Evolutionary conservation across 495 filamentous ascomycete genomes (phyloP), one percentile per base, ranked within the genome.

Genomic region (Daldinia caldariorum): DNA sequence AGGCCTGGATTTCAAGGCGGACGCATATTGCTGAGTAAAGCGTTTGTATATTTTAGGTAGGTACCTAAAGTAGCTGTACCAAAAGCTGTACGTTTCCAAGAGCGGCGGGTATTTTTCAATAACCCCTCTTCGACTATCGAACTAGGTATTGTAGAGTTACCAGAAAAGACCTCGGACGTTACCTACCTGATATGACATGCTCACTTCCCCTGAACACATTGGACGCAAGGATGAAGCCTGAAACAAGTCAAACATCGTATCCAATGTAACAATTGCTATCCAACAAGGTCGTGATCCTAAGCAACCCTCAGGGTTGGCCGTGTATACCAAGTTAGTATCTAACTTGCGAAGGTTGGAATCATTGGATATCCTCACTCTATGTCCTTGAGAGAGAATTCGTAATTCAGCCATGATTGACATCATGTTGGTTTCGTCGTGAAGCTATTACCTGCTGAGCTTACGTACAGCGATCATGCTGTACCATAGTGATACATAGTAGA

Each of bases 371-470:
- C 43, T 22, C 20, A 20, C 43, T 47, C 43, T 22, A 9, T 9
- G 18, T 47, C 10, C 20, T 16, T 9, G 20, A 47, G 26, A 9
- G 31, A 32, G 49, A 51, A 58, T 49, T 71, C 69, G 63, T 71
- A 63, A 71, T 63, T 20, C 32, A 45, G 29, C 32, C 38, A 59
- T 47, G 32, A 32, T 63, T 67, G 54, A 63, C 69, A 71, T 71
- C 69, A 71, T 49, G 35, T 26, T 56, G 12, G 60, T 67, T 65
- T 71, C 54, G 59, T 67, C 37, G 63, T 61, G 43, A 54, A 61
- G 26, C 39, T 31, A 16, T 50, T 20, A 37, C 37, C 45, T 37
- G 47, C 60, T 43, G 31, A 47, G 37, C 26, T 32, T 16, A 16
- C 49, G 49, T 34, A 39, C 14, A 57, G 32, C 51, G n/a, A 34